A percentile compares a stretch with the other conserved stretches of the same genome.
Conservation (phyloP, 176 grass and related monocot genomes). For the Otatea glauca region DNA sequence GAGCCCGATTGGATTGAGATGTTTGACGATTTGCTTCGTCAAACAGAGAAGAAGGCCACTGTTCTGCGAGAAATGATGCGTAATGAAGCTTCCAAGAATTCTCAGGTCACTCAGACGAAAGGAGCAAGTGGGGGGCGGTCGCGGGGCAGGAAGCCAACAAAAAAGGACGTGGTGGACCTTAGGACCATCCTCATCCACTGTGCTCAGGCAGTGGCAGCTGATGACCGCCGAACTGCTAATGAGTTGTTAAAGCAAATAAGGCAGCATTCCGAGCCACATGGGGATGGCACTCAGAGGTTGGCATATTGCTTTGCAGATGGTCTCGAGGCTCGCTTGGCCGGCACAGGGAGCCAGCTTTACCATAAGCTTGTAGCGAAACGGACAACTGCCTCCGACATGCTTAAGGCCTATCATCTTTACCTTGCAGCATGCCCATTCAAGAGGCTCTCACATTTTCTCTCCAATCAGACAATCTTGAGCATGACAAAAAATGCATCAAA, state of each 20-base stretch:
- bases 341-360: slow-evolving; percentile 92
- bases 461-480: slow-evolving; percentile 90
- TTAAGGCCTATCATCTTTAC: slow-evolving; percentile 97
- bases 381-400: slow-evolving; percentile 85
- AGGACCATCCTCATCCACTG: slow-evolving; percentile 91
- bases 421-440: slow-evolving; percentile 95
- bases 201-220: slow-evolving; percentile 88
- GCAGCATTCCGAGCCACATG: slow-evolving; percentile 72
- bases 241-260: slow-evolving; percentile 93
- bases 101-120: slow-evolving; percentile 58
- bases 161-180: slow-evolving; percentile 90
- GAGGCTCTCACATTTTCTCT: slow-evolving; percentile 92
- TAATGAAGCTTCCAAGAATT: slow-evolving; percentile 64
- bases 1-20: slow-evolving; percentile 78
- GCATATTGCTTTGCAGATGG: slow-evolving; percentile 94
- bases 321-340: slow-evolving; percentile 86
- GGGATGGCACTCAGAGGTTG: slow-evolving; percentile 81
- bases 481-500: slow-evolving; percentile 74
- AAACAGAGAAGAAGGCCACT: slow-evolving; percentile 70
- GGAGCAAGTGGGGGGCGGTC: slow-evolving; percentile 44
- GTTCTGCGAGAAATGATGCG: slow-evolving; percentile 75
- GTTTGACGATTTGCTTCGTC: slow-evolving; percentile 77
- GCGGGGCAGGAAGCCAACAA: slow-evolving; percentile 78
- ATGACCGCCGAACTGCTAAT: slow-evolving; percentile 80
- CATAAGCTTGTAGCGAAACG: slow-evolving; percentile 79